Percentiles rank a stretch among this genome's conserved stretches.
These are phyloP conservation scores for Hymenoscyphus fraxineus DNA, from an alignment of 2,329 filamentous ascomycete species.

Conservation along the genomic window DNA sequence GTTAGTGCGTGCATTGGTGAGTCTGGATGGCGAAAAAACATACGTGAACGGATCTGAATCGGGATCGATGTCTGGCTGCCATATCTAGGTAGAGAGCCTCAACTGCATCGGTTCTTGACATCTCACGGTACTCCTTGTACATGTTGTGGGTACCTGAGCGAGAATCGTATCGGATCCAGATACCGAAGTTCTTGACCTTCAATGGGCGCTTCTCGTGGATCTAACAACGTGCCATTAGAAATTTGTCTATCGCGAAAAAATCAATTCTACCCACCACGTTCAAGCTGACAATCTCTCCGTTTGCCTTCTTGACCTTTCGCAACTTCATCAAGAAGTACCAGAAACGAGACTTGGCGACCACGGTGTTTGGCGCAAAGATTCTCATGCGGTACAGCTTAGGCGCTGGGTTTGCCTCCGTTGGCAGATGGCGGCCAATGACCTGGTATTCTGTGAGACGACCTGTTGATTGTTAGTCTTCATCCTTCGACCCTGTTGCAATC, in stretches of 20 bases:
- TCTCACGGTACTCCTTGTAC: slow-evolving; percentile 99
- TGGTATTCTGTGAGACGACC: slow-evolving; percentile 99
- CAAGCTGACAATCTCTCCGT: slow-evolving; percentile 96
- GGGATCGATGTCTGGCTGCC: slow-evolving; percentile 96
- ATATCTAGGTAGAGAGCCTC: slow-evolving; percentile 99
- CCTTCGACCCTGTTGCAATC: neutral
- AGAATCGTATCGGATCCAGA: slow-evolving; percentile 99
- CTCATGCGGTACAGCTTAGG: slow-evolving; percentile 99
- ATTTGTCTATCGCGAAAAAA: slow-evolving; percentile 1
- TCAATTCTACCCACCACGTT: slow-evolving; percentile 70
- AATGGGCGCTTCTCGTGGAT: slow-evolving; percentile 98
- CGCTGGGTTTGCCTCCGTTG: slow-evolving; percentile 92
- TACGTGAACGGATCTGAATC: slow-evolving; percentile 99
- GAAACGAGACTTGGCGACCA: slow-evolving; percentile 99
- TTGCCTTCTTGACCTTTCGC: slow-evolving; percentile 99
- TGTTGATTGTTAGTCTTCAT: slow-evolving; percentile 41
- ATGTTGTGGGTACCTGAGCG: slow-evolving; percentile 99
- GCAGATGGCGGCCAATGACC: slow-evolving; percentile 99
- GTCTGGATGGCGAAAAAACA: slow-evolving; percentile 38
- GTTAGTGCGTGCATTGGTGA: slow-evolving; percentile 13
- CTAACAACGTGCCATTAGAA: slow-evolving; percentile 43
- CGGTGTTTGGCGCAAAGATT: slow-evolving; percentile 96
- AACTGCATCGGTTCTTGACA: slow-evolving; percentile 92
- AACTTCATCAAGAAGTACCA: slow-evolving; percentile 99
- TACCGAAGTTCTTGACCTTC: slow-evolving; percentile 99